A percentile compares a stretch with the other conserved stretches of the same genome.
Conservation (phyloP, 345 rosid genomes). For the Excoecaria cochinchinensis region DNA sequence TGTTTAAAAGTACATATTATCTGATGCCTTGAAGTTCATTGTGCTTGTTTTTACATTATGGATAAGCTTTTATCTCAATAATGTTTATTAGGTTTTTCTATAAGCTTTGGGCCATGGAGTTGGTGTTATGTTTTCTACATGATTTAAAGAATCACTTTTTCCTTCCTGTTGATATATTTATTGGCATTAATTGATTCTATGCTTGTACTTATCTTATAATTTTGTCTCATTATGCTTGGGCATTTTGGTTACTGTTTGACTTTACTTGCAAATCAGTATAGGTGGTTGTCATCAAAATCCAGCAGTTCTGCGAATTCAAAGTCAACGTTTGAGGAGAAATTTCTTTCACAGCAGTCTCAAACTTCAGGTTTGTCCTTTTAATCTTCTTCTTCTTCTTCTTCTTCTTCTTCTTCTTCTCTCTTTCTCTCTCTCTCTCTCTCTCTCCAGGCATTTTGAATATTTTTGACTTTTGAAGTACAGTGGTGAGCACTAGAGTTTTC, state of each 20-base stretch:
- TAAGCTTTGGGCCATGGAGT: neutral
- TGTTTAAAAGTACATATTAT: neutral
- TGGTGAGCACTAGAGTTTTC: neutral
- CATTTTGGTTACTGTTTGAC: constrained; percentile 21
- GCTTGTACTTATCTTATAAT: neutral
- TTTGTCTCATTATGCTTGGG: constrained; percentile 13
- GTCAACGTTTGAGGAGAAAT: constrained; percentile 93
- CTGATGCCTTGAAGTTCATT: neutral
- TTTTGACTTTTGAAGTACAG: neutral
- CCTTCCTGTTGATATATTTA: neutral
- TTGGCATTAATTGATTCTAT: neutral
- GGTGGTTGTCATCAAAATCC: constrained; percentile 98
- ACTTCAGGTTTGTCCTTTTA: constrained; percentile 66
- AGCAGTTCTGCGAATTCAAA: constrained; percentile 52
- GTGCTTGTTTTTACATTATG: neutral
- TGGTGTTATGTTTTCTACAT: neutral
- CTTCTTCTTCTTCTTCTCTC: too few relatives aligned
- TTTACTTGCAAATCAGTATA: constrained; percentile 68
- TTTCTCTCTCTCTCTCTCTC: neutral
- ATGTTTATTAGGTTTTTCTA: neutral
- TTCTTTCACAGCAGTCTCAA: constrained; percentile 86
- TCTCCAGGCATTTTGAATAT: neutral
- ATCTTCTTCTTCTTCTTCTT: too few relatives aligned
- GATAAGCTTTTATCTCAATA: neutral
- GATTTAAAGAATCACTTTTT: neutral